Evolutionary conservation across 139 green algal genomes (phyloP).

Genomic region (Micromonas pusilla): DNA sequence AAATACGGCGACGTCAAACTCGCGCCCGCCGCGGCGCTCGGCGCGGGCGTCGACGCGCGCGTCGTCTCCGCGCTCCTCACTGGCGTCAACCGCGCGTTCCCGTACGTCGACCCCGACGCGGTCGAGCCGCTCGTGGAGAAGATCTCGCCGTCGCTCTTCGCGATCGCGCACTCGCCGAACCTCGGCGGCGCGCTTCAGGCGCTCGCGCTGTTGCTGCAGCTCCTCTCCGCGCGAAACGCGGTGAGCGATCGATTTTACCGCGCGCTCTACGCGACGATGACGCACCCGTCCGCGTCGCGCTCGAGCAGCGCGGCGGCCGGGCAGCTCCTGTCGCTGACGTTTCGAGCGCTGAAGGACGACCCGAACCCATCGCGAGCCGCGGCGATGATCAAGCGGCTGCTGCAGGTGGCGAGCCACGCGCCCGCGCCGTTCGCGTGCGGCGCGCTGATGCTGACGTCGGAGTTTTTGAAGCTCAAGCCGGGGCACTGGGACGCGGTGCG

Average conservation of each 20-base stretch:
- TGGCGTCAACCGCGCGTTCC: conserved; percentile 84
- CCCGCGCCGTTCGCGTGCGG: conserved; percentile 73
- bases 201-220: conserved; percentile 83
- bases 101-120: conserved; percentile 62
- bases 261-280: conserved; percentile 75
- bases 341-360: conserved; percentile 76
- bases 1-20: neutral
- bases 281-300: conserved; percentile 37
- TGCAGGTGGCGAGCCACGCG: conserved; percentile 70
- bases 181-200: conserved; percentile 78
- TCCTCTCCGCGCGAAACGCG: conserved; percentile 53
- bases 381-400: conserved; percentile 84
- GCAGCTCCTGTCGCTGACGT: conserved; percentile 81
- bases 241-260: conserved; percentile 82
- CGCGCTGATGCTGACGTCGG: conserved; percentile 72
- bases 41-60: conserved; percentile 35
- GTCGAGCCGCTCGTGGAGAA: conserved; percentile 57
- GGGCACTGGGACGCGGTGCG: conserved; percentile 70
- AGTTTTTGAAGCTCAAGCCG: conserved; percentile 54
- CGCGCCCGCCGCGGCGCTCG: neutral
- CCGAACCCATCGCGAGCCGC: conserved; percentile 54
- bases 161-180: conserved; percentile 71
- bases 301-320: conserved; percentile 50
- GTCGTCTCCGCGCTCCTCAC: conserved; percentile 43
- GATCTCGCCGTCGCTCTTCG: conserved; percentile 75